Evolutionary conservation across 2,329 filamentous ascomycete genomes (phyloP).

Genomic region (Neonectria coccinea): DNA sequence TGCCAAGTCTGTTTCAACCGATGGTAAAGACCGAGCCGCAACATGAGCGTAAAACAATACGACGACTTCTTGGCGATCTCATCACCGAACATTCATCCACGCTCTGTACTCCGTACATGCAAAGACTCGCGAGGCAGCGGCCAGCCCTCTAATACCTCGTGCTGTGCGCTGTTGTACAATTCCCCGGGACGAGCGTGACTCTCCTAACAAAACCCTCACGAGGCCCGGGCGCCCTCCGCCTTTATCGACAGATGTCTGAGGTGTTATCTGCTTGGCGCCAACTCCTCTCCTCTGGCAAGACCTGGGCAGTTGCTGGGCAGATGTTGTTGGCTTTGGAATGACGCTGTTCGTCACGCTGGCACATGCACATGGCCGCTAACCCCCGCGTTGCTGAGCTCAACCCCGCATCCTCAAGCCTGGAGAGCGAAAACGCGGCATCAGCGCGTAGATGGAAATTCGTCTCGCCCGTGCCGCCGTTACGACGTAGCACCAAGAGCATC

Average conservation of each 20-base stretch:
- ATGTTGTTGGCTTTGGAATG: slow-evolving; percentile 18
- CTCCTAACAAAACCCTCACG: slow-evolving; percentile 19
- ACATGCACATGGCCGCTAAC: slow-evolving; percentile 42
- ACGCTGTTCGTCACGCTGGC: slow-evolving; percentile 40
- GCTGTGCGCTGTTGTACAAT: slow-evolving; percentile 16
- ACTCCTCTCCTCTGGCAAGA: slow-evolving; percentile 3
- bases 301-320: not conserved
- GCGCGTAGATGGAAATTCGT: slow-evolving; percentile 43
- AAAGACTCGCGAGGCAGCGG: slow-evolving; percentile 3
- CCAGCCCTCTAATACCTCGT: not conserved
- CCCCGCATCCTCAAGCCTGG: slow-evolving; percentile 41
- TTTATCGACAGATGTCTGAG: slow-evolving; percentile 29
- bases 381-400: slow-evolving; percentile 45
- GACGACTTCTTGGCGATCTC: slow-evolving; percentile 17
- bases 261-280: slow-evolving; percentile 31
- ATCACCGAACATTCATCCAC: not conserved
- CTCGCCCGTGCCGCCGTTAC: slow-evolving; percentile 6
- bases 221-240: slow-evolving; percentile 36
- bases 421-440: slow-evolving; percentile 43
- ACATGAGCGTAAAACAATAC: slow-evolving; percentile 5
- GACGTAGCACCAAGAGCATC: not conserved
- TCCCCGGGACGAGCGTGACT: slow-evolving; percentile 27
- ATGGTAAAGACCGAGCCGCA: slow-evolving; percentile 8
- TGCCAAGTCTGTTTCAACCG: slow-evolving; percentile 17
- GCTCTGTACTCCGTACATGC: not conserved